Conservation (phyloP, 2,329 filamentous ascomycete species). For the Endothia cerciana region DNA sequence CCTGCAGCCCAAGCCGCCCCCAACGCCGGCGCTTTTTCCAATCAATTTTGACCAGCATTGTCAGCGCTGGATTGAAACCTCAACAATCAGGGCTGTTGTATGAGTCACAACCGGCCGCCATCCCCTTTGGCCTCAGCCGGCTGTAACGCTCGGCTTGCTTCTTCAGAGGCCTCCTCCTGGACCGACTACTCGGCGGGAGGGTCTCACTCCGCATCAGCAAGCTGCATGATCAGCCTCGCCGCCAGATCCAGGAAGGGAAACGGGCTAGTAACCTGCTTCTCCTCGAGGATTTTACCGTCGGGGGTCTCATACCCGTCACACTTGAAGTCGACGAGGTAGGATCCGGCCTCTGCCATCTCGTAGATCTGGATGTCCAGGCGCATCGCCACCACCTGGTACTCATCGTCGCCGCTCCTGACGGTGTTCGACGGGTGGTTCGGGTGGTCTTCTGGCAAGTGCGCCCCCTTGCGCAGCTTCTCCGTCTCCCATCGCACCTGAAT, state of each 20-base stretch:
- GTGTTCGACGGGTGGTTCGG: constrained; percentile 31
- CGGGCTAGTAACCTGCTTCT: constrained; percentile 93
- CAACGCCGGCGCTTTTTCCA: constrained; percentile 24
- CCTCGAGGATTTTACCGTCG: constrained; percentile 76
- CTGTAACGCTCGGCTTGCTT: not conserved
- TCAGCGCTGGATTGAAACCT: constrained; percentile 4
- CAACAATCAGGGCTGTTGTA: constrained; percentile 4
- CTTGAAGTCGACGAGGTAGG: constrained; percentile 98
- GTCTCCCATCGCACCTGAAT: constrained; percentile 90
- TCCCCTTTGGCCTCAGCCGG: not conserved
- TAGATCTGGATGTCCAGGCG: constrained; percentile 97
- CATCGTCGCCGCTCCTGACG: constrained; percentile 47
- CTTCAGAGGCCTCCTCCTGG: not conserved
- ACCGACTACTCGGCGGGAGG: not conserved
- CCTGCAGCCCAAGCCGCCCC: constrained; percentile 9
- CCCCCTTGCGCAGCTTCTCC: constrained; percentile 55
- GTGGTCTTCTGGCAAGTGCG: constrained; percentile 39
- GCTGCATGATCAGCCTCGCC: constrained; percentile 87
- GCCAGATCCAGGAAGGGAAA: constrained; percentile 97
- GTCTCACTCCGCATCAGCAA: constrained; percentile 75
- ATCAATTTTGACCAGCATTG: constrained; percentile 12
- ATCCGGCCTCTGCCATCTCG: constrained; percentile 80
- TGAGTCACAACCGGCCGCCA: not conserved
- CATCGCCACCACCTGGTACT: constrained; percentile 78
- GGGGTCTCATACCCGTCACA: constrained; percentile 91